Evolutionary conservation across 805 yeast genomes (phyloP).

Genomic region (Hanseniaspora jakobsenii): DNA sequence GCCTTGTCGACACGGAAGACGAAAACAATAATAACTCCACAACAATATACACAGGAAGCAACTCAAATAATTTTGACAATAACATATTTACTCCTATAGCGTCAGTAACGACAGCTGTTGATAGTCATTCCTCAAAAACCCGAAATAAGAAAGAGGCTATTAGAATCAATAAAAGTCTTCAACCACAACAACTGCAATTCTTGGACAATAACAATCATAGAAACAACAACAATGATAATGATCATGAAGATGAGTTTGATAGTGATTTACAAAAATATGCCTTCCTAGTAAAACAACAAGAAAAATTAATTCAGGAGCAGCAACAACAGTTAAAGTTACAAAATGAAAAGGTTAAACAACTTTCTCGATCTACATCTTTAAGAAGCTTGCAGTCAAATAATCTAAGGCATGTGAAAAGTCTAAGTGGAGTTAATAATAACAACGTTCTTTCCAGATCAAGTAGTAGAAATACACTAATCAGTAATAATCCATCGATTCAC

Average conservation of each 20-base stretch:
- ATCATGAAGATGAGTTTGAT: background rate
- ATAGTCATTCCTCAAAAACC: too few relatives aligned
- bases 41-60: background rate
- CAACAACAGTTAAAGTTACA: slow-evolving; percentile 3
- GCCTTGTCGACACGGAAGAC: too few relatives aligned
- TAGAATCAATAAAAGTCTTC: too few relatives aligned
- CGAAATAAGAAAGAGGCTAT: too few relatives aligned
- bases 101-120: slow-evolving; percentile 14
- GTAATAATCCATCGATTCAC: slow-evolving; percentile 2
- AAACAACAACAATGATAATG: background rate
- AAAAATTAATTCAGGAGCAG: slow-evolving; percentile 1
- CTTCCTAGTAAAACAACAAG: background rate
- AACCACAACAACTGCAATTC: too few relatives aligned
- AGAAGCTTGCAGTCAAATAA: slow-evolving; percentile 8
- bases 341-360: slow-evolving; percentile 6
- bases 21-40: slow-evolving; percentile 10
- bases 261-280: background rate
- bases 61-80: background rate
- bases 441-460: slow-evolving; percentile 9
- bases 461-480: slow-evolving; percentile 2
- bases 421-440: background rate
- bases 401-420: background rate
- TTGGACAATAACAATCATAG: background rate
- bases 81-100: slow-evolving; percentile 10
- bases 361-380: slow-evolving; percentile 10